Percentiles rank a stretch among this genome's conserved stretches.
phyloP scores from a whole-genome alignment of 2,329 filamentous ascomycete species.

The Leptodontidium sp. region DNA sequence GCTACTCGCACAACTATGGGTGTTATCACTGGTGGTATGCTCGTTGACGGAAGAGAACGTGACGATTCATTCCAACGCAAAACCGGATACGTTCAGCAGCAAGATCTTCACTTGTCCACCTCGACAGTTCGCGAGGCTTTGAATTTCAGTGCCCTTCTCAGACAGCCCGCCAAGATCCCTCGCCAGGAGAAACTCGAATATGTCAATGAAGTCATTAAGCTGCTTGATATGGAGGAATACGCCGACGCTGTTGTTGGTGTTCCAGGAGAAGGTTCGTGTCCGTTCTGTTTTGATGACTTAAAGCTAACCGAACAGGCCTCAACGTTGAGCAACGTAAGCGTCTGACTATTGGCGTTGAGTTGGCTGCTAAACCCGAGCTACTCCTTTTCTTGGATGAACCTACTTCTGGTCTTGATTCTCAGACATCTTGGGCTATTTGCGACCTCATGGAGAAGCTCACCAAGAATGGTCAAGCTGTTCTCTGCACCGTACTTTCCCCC shows the following conservation, averaged over 20 bases:
- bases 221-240: slow-evolving; percentile 89
- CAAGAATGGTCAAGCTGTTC: slow-evolving; percentile 86
- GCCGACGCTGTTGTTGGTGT: slow-evolving; percentile 92
- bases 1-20: slow-evolving; percentile 85
- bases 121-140: slow-evolving; percentile 89
- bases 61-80: slow-evolving; percentile 82
- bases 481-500: slow-evolving; percentile 68
- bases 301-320: slow-evolving; percentile 33
- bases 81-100: slow-evolving; percentile 91
- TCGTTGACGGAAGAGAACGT: slow-evolving; percentile 67
- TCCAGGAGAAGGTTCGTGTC: slow-evolving; percentile 72
- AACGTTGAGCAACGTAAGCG: slow-evolving; percentile 71
- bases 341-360: slow-evolving; percentile 91
- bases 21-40: slow-evolving; percentile 85
- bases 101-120: slow-evolving; percentile 86
- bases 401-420: slow-evolving; percentile 89
- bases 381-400: slow-evolving; percentile 93
- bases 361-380: slow-evolving; percentile 88
- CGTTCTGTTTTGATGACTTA: not conserved
- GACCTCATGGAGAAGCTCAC: slow-evolving; percentile 88
- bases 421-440: slow-evolving; percentile 91
- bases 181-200: slow-evolving; percentile 83
- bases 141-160: slow-evolving; percentile 85
- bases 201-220: slow-evolving; percentile 88
- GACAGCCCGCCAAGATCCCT: slow-evolving; percentile 78